A percentile compares a stretch with the other conserved stretches of the same genome.
These are phyloP conservation scores for Salvia sclarea DNA, from an alignment of 305 asterid genomes.

Conservation along the genomic window DNA sequence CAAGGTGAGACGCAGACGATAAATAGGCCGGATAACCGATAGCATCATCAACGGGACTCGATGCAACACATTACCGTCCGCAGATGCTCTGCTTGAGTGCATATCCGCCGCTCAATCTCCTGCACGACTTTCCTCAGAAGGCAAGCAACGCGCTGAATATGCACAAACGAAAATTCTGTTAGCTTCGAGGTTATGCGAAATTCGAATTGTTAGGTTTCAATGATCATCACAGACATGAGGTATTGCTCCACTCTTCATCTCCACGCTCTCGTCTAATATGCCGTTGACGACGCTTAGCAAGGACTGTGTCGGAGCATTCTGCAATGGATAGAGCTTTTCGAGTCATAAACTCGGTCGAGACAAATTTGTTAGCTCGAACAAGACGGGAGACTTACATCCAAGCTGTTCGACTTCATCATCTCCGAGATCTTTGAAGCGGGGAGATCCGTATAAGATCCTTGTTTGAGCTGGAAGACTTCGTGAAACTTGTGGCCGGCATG, in stretches of 20 bases:
- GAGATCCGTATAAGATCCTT: slow-evolving; percentile 73
- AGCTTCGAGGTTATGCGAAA: slow-evolving; percentile 2
- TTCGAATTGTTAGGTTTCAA: slow-evolving; percentile 6
- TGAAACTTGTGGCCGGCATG: slow-evolving; percentile 75
- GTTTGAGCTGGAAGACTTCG: slow-evolving; percentile 83
- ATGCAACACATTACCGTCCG: slow-evolving; percentile 55
- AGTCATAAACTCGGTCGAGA: slow-evolving; percentile 7
- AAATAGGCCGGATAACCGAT: slow-evolving; percentile 1
- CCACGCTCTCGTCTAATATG: slow-evolving; percentile 86
- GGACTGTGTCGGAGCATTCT: slow-evolving; percentile 97
- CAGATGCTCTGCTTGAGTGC: slow-evolving; percentile 91
- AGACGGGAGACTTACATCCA: slow-evolving; percentile 62
- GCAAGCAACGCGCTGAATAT: slow-evolving; percentile 79
- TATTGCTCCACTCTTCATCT: slow-evolving; percentile 80
- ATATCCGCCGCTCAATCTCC: slow-evolving; percentile 90
- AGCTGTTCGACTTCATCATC: slow-evolving; percentile 90
- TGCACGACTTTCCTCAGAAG: slow-evolving; percentile 87
- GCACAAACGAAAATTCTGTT: slow-evolving; percentile 21
- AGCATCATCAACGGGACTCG: slow-evolving; percentile 8
- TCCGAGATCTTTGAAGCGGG: slow-evolving; percentile 78
- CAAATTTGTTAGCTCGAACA: slow-evolving; percentile 20
- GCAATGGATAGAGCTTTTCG: slow-evolving; percentile 31
- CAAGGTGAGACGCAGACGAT: slow-evolving; percentile 15
- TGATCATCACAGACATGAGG: slow-evolving; percentile 65
- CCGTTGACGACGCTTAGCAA: slow-evolving; percentile 78